These are phyloP conservation scores for Boletus sp. DNA, from an alignment of 768 basidiomycete genomes.

Conservation along the genomic window DNA sequence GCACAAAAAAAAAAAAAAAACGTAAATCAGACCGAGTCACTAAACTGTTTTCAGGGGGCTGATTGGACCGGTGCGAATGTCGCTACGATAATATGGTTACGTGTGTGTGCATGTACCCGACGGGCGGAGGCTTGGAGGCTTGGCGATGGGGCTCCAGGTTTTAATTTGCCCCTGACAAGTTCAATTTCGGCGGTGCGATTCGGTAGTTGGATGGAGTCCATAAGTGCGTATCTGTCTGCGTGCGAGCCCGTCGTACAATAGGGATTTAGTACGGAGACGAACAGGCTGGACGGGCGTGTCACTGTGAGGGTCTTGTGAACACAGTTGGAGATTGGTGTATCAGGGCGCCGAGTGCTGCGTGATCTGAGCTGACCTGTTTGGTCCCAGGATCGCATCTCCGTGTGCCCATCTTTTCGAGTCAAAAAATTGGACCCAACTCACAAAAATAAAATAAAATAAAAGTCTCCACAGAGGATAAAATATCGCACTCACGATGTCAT, in stretches of 20 bases:
- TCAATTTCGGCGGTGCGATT: background rate
- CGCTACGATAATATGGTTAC: too few species aligned
- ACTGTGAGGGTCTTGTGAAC: too few species aligned
- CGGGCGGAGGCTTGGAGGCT: constrained; percentile 7
- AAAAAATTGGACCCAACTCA: too few species aligned
- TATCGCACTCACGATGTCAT: constrained; percentile 18
- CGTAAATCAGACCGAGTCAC: constrained; percentile 17
- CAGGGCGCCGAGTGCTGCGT: background rate
- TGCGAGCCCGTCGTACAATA: background rate
- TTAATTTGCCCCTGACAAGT: background rate
- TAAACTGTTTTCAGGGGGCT: constrained; percentile 7
- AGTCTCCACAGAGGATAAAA: background rate
- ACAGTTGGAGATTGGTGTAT: too few species aligned
- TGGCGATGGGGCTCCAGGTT: constrained; percentile 2
- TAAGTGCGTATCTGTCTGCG: background rate
- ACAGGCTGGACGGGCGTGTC: too few species aligned
- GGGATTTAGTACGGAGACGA: too few species aligned
- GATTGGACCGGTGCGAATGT: too few species aligned
- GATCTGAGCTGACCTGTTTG: background rate
- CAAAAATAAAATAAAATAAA: too few species aligned
- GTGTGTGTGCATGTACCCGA: too few species aligned
- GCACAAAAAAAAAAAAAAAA: constrained; percentile 1
- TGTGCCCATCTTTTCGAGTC: background rate
- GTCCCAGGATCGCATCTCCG: background rate
- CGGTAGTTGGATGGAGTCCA: background rate